Percentiles rank a stretch among this genome's conserved stretches.
phyloP scores from a whole-genome alignment of 441 rosid genomes.

The Dalechampia spathulata region DNA sequence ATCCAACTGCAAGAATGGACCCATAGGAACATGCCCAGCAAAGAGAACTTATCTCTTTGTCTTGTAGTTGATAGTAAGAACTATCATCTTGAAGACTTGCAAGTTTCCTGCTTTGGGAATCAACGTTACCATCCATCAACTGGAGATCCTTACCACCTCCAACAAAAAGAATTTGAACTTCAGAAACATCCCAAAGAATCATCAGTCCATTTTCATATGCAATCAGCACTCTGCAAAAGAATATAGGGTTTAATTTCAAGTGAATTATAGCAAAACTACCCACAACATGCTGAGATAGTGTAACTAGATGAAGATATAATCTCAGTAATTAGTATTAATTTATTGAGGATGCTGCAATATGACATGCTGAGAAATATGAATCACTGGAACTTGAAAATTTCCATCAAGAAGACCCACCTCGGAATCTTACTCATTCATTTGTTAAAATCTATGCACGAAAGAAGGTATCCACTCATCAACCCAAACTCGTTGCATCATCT shows the following conservation, averaged over 20 bases:
- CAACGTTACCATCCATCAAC: conserved; percentile 34
- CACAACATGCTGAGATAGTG: not conserved
- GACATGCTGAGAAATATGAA: not conserved
- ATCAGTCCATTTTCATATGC: conserved; percentile 53
- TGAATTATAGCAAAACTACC: not conserved
- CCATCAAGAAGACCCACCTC: too few relatives aligned
- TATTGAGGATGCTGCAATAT: not conserved
- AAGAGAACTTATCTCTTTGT: conserved; percentile 60
- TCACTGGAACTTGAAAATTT: too few relatives aligned
- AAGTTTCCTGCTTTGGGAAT: conserved; percentile 18
- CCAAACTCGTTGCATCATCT: too few relatives aligned
- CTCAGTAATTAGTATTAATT: not conserved
- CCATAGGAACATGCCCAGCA: conserved; percentile 67
- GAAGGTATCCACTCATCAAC: too few relatives aligned
- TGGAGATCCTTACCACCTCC: conserved; percentile 59
- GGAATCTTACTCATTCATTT: too few relatives aligned
- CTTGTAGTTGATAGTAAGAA: conserved; percentile 24
- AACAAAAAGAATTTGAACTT: conserved; percentile 35
- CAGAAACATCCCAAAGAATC: conserved; percentile 52
- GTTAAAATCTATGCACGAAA: too few relatives aligned
- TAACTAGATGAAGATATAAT: conserved; percentile 1
- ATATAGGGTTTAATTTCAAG: not conserved
- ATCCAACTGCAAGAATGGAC: conserved; percentile 59
- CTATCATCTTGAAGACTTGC: conserved; percentile 16
- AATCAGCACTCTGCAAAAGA: conserved; percentile 48